Evolutionary conservation across 116 monocot genomes (phyloP).

Genomic region (Dioscorea cayenensis): DNA sequence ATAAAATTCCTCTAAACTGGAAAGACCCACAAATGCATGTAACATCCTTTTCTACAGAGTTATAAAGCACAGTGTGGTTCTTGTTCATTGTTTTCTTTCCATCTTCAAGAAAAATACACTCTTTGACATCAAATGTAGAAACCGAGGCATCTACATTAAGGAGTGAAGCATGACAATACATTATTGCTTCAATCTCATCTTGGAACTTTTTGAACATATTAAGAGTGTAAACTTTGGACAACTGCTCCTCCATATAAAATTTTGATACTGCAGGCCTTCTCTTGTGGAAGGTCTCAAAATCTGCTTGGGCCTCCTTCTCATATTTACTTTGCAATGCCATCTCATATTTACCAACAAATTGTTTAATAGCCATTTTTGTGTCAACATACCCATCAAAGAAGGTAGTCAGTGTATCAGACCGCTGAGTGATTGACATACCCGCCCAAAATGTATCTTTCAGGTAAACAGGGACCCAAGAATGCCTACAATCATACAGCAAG

Average conservation of each 20-base stretch:
- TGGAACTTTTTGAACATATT: conserved; percentile 54
- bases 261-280: conserved; percentile 54
- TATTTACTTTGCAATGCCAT: conserved; percentile 52
- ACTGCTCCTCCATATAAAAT: conserved; percentile 62
- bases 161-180: conserved; percentile 56
- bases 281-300: conserved; percentile 73
- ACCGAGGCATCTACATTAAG: conserved; percentile 21
- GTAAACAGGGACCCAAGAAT: conserved; percentile 52
- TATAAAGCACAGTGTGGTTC: conserved; percentile 34
- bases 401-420: conserved; percentile 29
- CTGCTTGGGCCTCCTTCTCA: conserved; percentile 71
- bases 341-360: conserved; percentile 61
- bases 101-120: conserved; percentile 55
- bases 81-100: conserved; percentile 46
- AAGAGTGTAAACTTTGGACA: conserved; percentile 45
- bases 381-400: conserved; percentile 68
- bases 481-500: conserved; percentile 37
- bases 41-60: conserved; percentile 32
- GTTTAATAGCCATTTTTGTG: conserved; percentile 45
- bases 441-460: conserved; percentile 70
- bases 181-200: conserved; percentile 59
- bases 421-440: conserved; percentile 45
- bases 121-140: conserved; percentile 57
- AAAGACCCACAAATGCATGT: conserved; percentile 56
- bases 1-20: conserved; percentile 47